These are phyloP conservation scores for Talaromyces wortmannii DNA, from an alignment of 495 filamentous ascomycete genomes.

Conservation along the genomic window DNA sequence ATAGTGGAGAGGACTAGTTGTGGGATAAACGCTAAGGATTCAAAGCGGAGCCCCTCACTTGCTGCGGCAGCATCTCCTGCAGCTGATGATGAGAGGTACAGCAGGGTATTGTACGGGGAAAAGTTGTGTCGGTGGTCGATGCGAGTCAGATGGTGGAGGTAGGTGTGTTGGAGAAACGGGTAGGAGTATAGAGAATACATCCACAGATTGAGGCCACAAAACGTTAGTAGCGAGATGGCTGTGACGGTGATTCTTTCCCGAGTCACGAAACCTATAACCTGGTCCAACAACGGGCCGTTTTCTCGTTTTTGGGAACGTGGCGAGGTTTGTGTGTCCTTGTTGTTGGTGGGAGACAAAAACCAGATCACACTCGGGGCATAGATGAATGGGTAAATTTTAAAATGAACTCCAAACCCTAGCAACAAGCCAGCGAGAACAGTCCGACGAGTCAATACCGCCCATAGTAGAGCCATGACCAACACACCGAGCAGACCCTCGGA, in stretches of 20 bases:
- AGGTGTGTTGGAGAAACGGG: constrained; percentile 83
- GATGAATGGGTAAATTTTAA: constrained; percentile 98
- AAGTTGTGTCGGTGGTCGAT: constrained; percentile 98
- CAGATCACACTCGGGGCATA: constrained; percentile 82
- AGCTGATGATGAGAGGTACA: constrained; percentile 72
- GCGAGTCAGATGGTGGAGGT: constrained; percentile 83
- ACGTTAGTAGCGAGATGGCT: constrained; percentile 60
- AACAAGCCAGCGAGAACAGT: constrained; percentile 65
- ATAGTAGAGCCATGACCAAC: constrained; percentile 72
- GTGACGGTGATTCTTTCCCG: constrained; percentile 52
- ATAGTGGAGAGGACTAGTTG: constrained; percentile 74
- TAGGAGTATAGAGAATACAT: constrained; percentile 73
- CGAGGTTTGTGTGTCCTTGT: neutral
- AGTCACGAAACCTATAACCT: constrained; percentile 51
- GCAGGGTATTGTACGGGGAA: constrained; percentile 86
- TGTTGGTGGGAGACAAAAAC: constrained; percentile 59
- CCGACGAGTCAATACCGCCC: constrained; percentile 59
- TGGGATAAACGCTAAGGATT: constrained; percentile 80
- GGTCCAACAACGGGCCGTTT: constrained; percentile 2
- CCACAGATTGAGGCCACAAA: constrained; percentile 58
- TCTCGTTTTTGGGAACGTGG: neutral
- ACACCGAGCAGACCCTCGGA: constrained; percentile 87
- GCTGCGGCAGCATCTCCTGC: constrained; percentile 16
- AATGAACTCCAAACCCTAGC: constrained; percentile 81
- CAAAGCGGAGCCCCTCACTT: constrained; percentile 41